A percentile compares a stretch with the other conserved stretches of the same genome.
These are phyloP conservation scores for Acacia acuminata DNA, from an alignment of 306 rosid species.

Conservation along the genomic window DNA sequence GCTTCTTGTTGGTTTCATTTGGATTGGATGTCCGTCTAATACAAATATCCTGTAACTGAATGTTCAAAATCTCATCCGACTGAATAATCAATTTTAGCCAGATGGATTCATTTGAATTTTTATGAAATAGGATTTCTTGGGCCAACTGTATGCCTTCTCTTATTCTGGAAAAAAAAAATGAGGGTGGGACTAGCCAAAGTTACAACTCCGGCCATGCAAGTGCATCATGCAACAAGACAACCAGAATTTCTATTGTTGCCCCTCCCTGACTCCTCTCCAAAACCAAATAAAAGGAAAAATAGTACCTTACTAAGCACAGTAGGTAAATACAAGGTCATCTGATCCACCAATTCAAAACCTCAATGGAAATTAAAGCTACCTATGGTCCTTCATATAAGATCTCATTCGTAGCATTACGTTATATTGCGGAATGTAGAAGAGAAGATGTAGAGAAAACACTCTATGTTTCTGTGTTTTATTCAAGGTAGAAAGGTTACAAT, in stretches of 20 bases:
- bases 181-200: background rate
- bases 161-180: background rate
- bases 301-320: background rate
- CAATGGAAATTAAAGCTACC: background rate
- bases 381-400: no score
- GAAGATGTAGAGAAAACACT: no score
- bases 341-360: background rate
- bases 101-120: background rate
- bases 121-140: background rate
- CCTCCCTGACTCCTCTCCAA: background rate
- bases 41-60: background rate
- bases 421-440: no score
- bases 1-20: background rate
- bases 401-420: no score
- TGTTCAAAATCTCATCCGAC: background rate
- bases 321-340: background rate
- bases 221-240: constrained; percentile 22
- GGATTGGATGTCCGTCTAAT: background rate
- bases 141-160: background rate
- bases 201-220: background rate
- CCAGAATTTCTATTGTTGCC: background rate
- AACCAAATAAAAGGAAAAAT: background rate
- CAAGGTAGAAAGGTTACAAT: no score
- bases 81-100: background rate
- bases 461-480: no score